Evolutionary conservation across 139 green algal genomes (phyloP).

Genomic region (Tetraselmis chui): DNA sequence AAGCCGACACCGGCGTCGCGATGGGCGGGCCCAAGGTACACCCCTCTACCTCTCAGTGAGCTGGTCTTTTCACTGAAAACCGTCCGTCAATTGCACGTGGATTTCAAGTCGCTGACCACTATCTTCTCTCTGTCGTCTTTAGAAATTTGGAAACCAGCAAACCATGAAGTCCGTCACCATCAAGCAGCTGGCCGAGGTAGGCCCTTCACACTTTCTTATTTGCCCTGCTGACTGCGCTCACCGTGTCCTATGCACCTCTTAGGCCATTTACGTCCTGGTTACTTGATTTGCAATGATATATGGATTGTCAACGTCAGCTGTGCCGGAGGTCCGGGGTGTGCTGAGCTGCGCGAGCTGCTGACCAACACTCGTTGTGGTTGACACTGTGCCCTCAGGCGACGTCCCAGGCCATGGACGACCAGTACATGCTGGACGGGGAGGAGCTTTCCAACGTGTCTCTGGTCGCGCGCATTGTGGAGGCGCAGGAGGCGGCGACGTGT

Average conservation of each 20-base stretch:
- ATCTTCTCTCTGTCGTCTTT: not conserved
- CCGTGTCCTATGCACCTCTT: not conserved
- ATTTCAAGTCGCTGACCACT: too few relatives aligned
- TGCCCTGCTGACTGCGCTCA: slow-evolving; percentile 1
- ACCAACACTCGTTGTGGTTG: not conserved
- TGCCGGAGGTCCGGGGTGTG: not conserved
- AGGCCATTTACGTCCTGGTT: not conserved
- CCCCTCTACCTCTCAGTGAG: not conserved
- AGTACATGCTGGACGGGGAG: slow-evolving; percentile 25
- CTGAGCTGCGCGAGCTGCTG: not conserved
- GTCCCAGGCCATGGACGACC: slow-evolving; percentile 19
- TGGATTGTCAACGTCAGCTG: not conserved
- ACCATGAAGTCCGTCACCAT: slow-evolving; percentile 55
- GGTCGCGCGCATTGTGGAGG: slow-evolving; percentile 50
- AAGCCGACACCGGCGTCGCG: not conserved
- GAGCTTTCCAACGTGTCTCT: slow-evolving; percentile 52
- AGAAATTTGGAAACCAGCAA: slow-evolving; percentile 18
- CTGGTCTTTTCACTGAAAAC: too few relatives aligned
- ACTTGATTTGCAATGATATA: not conserved
- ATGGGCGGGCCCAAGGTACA: not conserved
- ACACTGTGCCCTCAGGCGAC: slow-evolving; percentile 11
- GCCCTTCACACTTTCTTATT: slow-evolving; percentile 14
- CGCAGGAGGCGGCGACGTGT: slow-evolving; percentile 33
- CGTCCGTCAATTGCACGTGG: too few relatives aligned
- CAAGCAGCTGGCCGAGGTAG: slow-evolving; percentile 49